Evolutionary conservation across 2,329 filamentous ascomycete species (phyloP).

Genomic region (Pseudomassariella vexata): DNA sequence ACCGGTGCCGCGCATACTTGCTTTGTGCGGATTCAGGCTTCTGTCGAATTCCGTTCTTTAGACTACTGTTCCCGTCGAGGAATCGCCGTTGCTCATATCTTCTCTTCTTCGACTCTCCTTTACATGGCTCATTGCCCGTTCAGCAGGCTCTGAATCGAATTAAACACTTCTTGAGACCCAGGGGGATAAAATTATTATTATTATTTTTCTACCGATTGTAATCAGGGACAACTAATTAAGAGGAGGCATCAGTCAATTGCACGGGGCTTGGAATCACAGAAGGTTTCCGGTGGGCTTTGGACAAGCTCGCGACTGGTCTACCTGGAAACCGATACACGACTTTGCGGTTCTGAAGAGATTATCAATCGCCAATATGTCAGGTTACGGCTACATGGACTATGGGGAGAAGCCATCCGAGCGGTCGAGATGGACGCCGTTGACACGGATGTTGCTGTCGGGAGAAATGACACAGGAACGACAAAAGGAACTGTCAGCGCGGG

Average conservation of each 20-base stretch:
- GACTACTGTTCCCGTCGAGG: too few species aligned
- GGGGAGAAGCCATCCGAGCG: conserved; percentile 55
- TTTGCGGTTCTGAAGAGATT: neutral
- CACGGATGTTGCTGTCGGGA: conserved; percentile 75
- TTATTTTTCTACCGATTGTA: conserved; percentile 3
- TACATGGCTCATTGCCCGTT: conserved; percentile 32
- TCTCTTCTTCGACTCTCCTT: conserved; percentile 21
- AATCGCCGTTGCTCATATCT: too few species aligned
- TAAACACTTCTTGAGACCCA: conserved; percentile 11
- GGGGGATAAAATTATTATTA: conserved; percentile 12
- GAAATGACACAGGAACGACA: conserved; percentile 73
- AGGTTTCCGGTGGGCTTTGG: conserved; percentile 10
- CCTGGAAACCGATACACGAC: conserved; percentile 8
- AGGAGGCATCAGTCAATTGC: conserved; percentile 3
- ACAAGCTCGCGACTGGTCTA: conserved; percentile 6
- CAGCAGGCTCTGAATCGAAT: conserved; percentile 50
- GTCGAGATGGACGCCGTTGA: conserved; percentile 76
- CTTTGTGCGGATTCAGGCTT: conserved; percentile 24
- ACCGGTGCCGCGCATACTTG: conserved; percentile 20
- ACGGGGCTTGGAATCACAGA: conserved; percentile 7
- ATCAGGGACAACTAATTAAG: conserved; percentile 5
- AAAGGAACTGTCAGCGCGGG: conserved; percentile 59
- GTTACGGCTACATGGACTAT: conserved; percentile 25
- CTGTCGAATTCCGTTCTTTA: conserved; percentile 25
- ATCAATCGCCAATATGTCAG: conserved; percentile 25